phyloP scores from a whole-genome alignment of 805 yeast genomes.

The Candida saitoana region DNA sequence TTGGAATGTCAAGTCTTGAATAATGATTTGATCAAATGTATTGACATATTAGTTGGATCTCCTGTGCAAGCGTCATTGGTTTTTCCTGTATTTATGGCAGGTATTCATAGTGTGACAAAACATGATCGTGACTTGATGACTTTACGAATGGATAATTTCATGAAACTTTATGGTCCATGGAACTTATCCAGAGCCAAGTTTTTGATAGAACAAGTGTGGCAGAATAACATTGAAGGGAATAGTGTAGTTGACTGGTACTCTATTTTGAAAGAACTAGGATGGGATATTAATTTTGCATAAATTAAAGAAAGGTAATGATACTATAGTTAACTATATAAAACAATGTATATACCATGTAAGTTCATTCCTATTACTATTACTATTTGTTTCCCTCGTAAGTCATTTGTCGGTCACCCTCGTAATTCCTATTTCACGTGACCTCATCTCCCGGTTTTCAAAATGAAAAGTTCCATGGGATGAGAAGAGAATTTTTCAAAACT shows the following conservation, averaged over 20 bases:
- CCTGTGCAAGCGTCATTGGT: conserved; percentile 68
- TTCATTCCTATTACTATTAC: not conserved
- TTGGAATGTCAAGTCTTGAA: conserved; percentile 60
- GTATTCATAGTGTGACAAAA: conserved; percentile 57
- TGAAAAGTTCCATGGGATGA: conserved; percentile 5
- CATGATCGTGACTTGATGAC: conserved; percentile 52
- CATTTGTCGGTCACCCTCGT: too few species aligned
- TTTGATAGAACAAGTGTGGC: conserved; percentile 49
- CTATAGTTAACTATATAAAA: too few species aligned
- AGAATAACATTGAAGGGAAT: conserved; percentile 47
- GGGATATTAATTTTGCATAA: conserved; percentile 77
- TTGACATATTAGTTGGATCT: conserved; percentile 61
- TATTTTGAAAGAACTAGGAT: conserved; percentile 59
- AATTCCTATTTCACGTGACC: not conserved
- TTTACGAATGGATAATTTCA: conserved; percentile 50
- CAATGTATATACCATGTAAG: too few species aligned
- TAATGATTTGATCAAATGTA: conserved; percentile 49
- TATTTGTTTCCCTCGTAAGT: too few species aligned
- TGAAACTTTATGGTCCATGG: conserved; percentile 63
- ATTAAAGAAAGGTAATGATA: not conserved
- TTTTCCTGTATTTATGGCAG: conserved; percentile 77
- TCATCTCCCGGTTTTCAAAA: not conserved
- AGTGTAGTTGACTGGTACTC: conserved; percentile 70
- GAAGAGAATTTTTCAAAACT: conserved; percentile 7
- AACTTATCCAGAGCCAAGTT: conserved; percentile 47